phyloP scores from a whole-genome alignment of 208 protist genomes.

The Crithidia fasciculata region DNA sequence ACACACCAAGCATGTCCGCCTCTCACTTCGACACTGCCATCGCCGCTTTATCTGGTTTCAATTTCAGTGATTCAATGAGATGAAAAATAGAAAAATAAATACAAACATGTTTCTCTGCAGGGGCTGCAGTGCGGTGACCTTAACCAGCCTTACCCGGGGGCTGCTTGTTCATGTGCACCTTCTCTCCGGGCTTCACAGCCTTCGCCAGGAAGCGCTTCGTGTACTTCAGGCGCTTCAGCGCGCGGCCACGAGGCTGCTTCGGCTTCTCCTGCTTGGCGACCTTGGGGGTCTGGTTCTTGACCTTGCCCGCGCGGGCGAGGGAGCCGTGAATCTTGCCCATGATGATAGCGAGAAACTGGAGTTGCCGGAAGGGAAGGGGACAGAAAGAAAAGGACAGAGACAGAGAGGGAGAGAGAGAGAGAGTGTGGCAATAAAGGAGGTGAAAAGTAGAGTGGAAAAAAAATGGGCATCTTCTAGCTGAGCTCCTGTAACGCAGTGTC shows the following conservation, averaged over 20 bases:
- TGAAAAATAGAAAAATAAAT: constrained; percentile 10
- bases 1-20: too few relatives aligned
- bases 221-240: constrained; percentile 98
- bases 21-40: too few relatives aligned
- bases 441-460: too few relatives aligned
- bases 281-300: constrained; percentile 98
- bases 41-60: too few relatives aligned
- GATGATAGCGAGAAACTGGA: constrained; percentile 34
- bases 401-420: constrained; percentile 1
- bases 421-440: neutral
- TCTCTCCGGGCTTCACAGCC: constrained; percentile 93
- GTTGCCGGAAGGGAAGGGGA: neutral
- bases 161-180: constrained; percentile 94
- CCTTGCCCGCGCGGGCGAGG: constrained; percentile 98
- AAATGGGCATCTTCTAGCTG: too few relatives aligned
- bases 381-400: neutral
- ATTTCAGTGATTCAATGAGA: neutral
- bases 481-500: too few relatives aligned
- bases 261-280: constrained; percentile 96
- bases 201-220: constrained; percentile 96
- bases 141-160: constrained; percentile 90
- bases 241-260: constrained; percentile 94
- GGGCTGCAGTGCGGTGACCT: constrained; percentile 33
- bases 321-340: constrained; percentile 98
- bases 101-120: constrained; percentile 32